Evolutionary conservation across 2,329 filamentous ascomycete genomes (phyloP).

Genomic region (Diaporthe sp.): DNA sequence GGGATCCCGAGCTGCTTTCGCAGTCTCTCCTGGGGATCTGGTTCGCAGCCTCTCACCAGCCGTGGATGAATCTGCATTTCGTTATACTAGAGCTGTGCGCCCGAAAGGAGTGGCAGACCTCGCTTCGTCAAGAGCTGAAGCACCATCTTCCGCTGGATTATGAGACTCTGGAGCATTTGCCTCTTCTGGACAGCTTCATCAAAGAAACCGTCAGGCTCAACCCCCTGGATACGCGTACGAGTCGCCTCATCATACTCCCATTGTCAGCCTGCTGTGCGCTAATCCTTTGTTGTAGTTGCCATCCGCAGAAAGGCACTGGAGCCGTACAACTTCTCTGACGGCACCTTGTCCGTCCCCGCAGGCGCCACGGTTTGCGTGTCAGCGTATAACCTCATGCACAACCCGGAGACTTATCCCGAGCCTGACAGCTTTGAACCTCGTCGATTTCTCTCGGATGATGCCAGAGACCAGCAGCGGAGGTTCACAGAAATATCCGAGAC

Average conservation of each 20-base stretch:
- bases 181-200: conserved; percentile 28
- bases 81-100: conserved; percentile 8
- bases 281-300: neutral
- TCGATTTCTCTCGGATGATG: neutral
- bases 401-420: conserved; percentile 8
- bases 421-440: conserved; percentile 8
- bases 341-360: neutral
- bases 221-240: conserved; percentile 15
- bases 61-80: conserved; percentile 23
- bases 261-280: neutral
- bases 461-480: neutral
- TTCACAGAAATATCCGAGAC: conserved; percentile 10
- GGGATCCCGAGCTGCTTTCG: conserved; percentile 11
- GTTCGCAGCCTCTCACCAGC: conserved; percentile 22
- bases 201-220: conserved; percentile 23
- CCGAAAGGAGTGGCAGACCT: neutral
- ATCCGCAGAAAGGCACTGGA: conserved; percentile 24
- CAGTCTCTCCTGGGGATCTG: conserved; percentile 26
- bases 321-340: neutral
- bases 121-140: conserved; percentile 10
- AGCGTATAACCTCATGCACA: conserved; percentile 18
- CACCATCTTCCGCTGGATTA: neutral
- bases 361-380: conserved; percentile 24
- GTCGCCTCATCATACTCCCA: neutral
- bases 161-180: conserved; percentile 9